Base-by-base conservation (phyloP, 345 rosid genomes). In the Dipteronia sinensis region DNA sequence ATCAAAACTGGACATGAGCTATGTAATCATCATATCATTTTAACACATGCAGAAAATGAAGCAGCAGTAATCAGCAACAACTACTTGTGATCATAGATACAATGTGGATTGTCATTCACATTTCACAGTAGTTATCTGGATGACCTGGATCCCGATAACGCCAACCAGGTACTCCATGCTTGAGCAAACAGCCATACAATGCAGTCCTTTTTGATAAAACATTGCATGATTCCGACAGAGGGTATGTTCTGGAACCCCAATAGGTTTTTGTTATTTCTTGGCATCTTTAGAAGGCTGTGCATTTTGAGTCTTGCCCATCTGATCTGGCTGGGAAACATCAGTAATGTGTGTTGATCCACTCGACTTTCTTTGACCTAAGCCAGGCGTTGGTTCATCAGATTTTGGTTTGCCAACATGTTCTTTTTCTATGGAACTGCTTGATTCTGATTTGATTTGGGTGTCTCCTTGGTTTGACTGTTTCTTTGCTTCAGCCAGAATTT, bases 401-500 rank as follows among this genome's bases (percentile, higher is more conserved):
- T 78, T 73, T 22, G 74, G 66, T 34, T 46, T 63, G 15, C 72
- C 49, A 34, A 29, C 58, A 17, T 55, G 72, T 66, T 53, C 73
- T 51, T 79, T 69, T 64, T 67, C 84, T 38, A 3, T 5, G 7
- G 75, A 76, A 72, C 74, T 80, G 40, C 77, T 80, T 10, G 82
- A 79, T 47, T 76, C 78, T 38, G 80, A 64, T 55, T 16, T 64
- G 12, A 56, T 67, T 55, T 46, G 58, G 13, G 53, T 10, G 22
- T 78, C 79, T 69, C 81, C 86, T 76, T 74, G 88, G n/a, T 47
- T 82, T 85, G 88, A 77, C 73, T 82, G 83, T 74, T 86, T 90
- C 89, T 87, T 90, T 62, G 90, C 58, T 81, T 86, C 92, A 51
- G 87, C 87, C 49, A 71, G 89, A 66, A 92, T 89, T 80, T 89